Conservation (phyloP, 208 protist genomes). For the Crithidia sp. region DNA sequence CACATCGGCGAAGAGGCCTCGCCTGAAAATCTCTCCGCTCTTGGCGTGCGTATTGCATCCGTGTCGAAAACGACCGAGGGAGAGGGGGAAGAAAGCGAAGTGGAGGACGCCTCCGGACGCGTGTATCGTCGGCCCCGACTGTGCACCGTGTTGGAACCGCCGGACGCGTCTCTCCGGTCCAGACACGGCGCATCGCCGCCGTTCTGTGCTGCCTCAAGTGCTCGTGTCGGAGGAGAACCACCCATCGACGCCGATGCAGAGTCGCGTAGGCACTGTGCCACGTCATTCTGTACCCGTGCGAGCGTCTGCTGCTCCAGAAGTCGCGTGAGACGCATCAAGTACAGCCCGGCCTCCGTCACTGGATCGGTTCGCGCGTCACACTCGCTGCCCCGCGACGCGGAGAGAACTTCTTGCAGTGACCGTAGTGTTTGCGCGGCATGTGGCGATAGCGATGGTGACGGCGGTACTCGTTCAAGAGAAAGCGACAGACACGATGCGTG, state of each 20-base stretch:
- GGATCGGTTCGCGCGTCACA: slow-evolving; percentile 8
- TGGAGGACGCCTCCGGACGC: slow-evolving; percentile 2
- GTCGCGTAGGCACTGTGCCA: neutral
- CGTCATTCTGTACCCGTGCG: slow-evolving; percentile 11
- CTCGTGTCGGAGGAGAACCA: neutral
- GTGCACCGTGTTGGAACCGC: slow-evolving; percentile 13
- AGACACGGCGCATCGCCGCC: neutral
- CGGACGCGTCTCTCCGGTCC: neutral
- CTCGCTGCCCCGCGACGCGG: neutral
- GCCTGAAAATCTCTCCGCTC: neutral
- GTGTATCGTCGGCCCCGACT: slow-evolving; percentile 26
- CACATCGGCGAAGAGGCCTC: neutral
- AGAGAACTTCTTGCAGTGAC: slow-evolving; percentile 10
- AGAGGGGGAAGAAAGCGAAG: neutral
- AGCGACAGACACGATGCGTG: neutral
- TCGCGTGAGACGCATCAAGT: slow-evolving; percentile 39
- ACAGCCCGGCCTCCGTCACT: slow-evolving; percentile 31
- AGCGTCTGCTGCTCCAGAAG: slow-evolving; percentile 36
- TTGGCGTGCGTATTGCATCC: neutral
- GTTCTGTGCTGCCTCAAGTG: neutral
- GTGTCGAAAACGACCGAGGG: neutral
- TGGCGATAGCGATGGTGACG: neutral
- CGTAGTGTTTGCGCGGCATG: neutral
- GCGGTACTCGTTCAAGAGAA: neutral
- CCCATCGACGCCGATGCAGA: neutral